phyloP scores from a whole-genome alignment of 495 filamentous ascomycete species.

The Penicillium canariense region DNA sequence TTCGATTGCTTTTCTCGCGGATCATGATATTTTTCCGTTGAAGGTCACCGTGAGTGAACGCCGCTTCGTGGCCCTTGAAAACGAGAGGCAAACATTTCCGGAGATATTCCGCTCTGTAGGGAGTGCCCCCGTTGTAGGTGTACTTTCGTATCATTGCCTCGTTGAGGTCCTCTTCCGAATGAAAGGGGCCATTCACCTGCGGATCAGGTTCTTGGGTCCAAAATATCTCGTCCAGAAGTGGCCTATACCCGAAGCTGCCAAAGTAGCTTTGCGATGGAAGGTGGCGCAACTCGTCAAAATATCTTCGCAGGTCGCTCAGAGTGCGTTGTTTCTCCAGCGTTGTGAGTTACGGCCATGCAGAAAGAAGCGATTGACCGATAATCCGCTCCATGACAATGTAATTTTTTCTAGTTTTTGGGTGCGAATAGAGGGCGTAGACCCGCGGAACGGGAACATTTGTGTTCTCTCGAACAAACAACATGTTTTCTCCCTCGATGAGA shows the following conservation, averaged over 20 bases:
- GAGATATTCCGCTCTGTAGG: conserved; percentile 32
- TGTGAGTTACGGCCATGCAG: conserved; percentile 29
- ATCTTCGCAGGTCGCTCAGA: conserved; percentile 23
- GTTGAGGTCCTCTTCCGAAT: conserved; percentile 27
- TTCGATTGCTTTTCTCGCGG: conserved; percentile 12
- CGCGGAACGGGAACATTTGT: conserved; percentile 34
- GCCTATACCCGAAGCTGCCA: conserved; percentile 30
- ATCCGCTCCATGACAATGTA: conserved; percentile 44
- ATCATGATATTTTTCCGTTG: conserved; percentile 22
- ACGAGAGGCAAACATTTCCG: conserved; percentile 28
- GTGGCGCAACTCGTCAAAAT: conserved; percentile 33
- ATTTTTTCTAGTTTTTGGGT: conserved; percentile 18
- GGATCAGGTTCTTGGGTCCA: conserved; percentile 19
- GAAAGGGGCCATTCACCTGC: conserved; percentile 33
- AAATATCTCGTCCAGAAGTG: conserved; percentile 35
- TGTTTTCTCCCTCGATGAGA: conserved; percentile 37
- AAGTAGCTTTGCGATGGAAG: conserved; percentile 30
- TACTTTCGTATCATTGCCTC: conserved; percentile 31
- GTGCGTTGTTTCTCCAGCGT: conserved; percentile 29
- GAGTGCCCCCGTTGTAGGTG: conserved; percentile 16
- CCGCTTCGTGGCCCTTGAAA: conserved; percentile 12
- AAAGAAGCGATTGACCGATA: conserved; percentile 30
- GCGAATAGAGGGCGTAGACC: conserved; percentile 37
- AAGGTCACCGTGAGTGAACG: conserved; percentile 24
- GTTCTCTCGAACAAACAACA: conserved; percentile 34